Base-by-base conservation (phyloP, 2,329 filamentous ascomycete species). In the Pseudogymnoascus sp. region DNA sequence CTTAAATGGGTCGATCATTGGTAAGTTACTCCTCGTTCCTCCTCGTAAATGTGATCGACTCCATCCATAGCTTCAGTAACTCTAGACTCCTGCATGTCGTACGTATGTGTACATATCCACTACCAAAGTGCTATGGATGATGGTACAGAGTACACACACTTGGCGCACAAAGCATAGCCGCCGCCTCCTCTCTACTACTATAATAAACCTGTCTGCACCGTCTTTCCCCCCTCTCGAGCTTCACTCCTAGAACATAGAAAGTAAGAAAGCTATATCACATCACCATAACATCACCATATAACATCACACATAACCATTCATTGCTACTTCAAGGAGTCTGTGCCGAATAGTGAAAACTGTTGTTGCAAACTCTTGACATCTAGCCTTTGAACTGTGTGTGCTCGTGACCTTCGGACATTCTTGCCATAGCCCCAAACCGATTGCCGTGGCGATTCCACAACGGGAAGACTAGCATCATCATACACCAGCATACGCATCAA, bases 341-440 rank as follows among this genome's bases (percentile, higher is more conserved):
- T 6, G 6, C n/a, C 6, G 11, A 31, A 31, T 53, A 28, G 46
- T 28, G 26, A 53, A 53, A 28, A 16, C 46, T 31, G 46, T 53
- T 31, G 19, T 53, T 53, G 26, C 46, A 53, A 31, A 31, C 46
- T 53, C 46, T 53, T 53, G 26, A 31, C 24, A 11, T 53, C 26
- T 28, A 53, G 46, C 46, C 46, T 53, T 53, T 53, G 26, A 53
- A 53, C 46, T 31, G 41, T 50, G 41, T 53, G 46, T 53, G 46
- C 46, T 53, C 46, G 46, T 53, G 46, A 53, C 46, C 43, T 53
- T 14, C 24, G 46, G 12, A 31, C 46, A 11, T 53, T 53, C 46
- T 31, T 53, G 26, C 14, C 46, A 53, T 53, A 53, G 46, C 26
- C 46, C 46, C 46, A 53, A n/a, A 10, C 22, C 14, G 43, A 50